Base-by-base conservation (phyloP, 129 eudicot species). In the Pseudognaphalium luteoalbum region DNA sequence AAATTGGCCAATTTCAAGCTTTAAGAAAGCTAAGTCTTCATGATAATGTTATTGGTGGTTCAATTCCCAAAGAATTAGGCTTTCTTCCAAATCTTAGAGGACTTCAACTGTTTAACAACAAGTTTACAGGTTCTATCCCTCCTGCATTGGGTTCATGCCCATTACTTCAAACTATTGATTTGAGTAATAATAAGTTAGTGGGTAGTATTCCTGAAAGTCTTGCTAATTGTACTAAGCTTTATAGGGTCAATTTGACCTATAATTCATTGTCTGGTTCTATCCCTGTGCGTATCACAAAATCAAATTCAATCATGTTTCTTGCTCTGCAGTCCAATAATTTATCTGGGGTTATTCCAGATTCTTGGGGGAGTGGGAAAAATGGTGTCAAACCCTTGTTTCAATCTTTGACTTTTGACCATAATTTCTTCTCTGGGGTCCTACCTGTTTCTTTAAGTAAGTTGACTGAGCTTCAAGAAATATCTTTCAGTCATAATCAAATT, bases 11-110 rank as follows among this genome's bases (percentile, higher is more conserved):
- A 8, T 86, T 93, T 83, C 95, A 90, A 71, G 92, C 98, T 78
- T 83, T 93, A 3, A 81, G 98, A 65, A 93, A 93, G 56, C 95
- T 93, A 47, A 93, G 98, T 35, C 88, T 93, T 42, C 98, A 93
- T 83, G 87, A 93, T 66, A 93, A 93, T 67, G 6, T 62, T 72
- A 88, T 93, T 54, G 89, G 84, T 3, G 98, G 98, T 50, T n/a
- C 88, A 15, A 88, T 93, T 65, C 98, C 98, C 2, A 63, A 78
- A 51, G 85, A 90, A 32, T 62, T 93, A 34, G 98, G 98, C 8
- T 81, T 85, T 50, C 52, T 93, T 22, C 92, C 98, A 11, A 90
- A 86, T 70, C 90, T 93, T 34, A 85, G 98, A 74, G 98, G 98
- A 39, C 78, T 93, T 73, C 98, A 93, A 50, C 62, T 93, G 56